Evolutionary conservation across 371 early-diverging fungal species (phyloP), one percentile per base, ranked within the genome.

Genomic region (Zychaea mexicana): DNA sequence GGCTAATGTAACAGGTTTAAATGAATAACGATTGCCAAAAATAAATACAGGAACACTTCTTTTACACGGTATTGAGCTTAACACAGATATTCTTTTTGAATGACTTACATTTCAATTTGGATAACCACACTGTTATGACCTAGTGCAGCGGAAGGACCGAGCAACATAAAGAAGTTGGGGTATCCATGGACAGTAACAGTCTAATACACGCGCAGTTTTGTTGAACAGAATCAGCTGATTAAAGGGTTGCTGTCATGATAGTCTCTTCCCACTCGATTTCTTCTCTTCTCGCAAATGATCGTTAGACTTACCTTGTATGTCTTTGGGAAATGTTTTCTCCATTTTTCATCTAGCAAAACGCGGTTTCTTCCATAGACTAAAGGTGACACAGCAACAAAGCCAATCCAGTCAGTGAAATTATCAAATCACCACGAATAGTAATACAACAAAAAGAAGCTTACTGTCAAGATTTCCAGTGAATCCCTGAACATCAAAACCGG

Each of bases 401-500:
- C n/a, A n/a, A n/a, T n/a, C n/a, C n/a, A n/a, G n/a, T n/a, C n/a
- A n/a, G n/a, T n/a, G n/a, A n/a, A n/a, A n/a, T n/a, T n/a, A n/a
- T n/a, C n/a, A n/a, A n/a, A n/a, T 24, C 22, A 57, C 1, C 24
- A 15, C 19, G 9, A 32, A 57, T 28, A 27, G 31, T 4, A 33
- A 30, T 3, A 58, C 7, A 45, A 6, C 56, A 42, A 19, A 38
- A 28, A 10, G 9, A 52, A 19, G 52, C 65, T 47, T 72, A 71
- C 76, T 61, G 12, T 75, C 56, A 9, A 77, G 42, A 6, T 72
- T 62, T 30, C 72, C 72, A 15, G 67, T 59, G 22, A 75, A 70
- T 7, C 65, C 75, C 52, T 76, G 77, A 2, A 82, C 71, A 42
- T 84, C 64, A 64, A 85, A 90, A 3, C 90, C 90, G 22, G 90